Evolutionary conservation across 2,329 filamentous ascomycete species (phyloP), one percentile per base, ranked within the genome.

Genomic region (Botrytis byssoidea): DNA sequence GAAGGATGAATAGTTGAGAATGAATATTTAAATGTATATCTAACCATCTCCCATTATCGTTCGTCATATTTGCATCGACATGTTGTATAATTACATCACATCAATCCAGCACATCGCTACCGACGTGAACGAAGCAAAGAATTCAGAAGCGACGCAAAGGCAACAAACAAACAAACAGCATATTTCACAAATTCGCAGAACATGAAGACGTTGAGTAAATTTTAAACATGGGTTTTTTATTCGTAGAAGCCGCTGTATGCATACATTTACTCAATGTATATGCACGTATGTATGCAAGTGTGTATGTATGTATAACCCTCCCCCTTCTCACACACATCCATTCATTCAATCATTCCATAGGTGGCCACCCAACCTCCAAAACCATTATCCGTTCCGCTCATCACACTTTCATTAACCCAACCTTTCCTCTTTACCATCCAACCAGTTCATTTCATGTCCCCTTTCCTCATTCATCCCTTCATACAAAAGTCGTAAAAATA

Each of bases 371-470:
- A 60, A 20, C n/a, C 57, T 2, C n/a, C 57, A 4, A 60, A 35
- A 9, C 57, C 57, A 35, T 35, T 60, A 22, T 29, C 29, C 57
- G 8, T 35, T 35, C 55, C 57, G 32, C 57, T 60, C 57, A 60
- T 60, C 57, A 60, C 57, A 35, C 57, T 35, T 60, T 60, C 57
- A 60, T 60, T 60, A 60, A 60, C 57, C 57, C 29, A 60, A 22
- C 32, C 32, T 22, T 20, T 8, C 9, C 18, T 10, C 29, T 0
- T 22, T 32, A 0, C 32, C 57, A 35, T 9, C 57, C 57, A 29
- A 4, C 55, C 55, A 60, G 3, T 55, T 55, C 25, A n/a, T 51
- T 51, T 51, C 25, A n/a, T n/a, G 0, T n/a, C 48, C 25, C 25
- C 48, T 51, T 22, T 32, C 4, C 57, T 29, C 57, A 32, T 22